phyloP scores from a whole-genome alignment of 257 asterid genomes.

The Verbena officinalis region DNA sequence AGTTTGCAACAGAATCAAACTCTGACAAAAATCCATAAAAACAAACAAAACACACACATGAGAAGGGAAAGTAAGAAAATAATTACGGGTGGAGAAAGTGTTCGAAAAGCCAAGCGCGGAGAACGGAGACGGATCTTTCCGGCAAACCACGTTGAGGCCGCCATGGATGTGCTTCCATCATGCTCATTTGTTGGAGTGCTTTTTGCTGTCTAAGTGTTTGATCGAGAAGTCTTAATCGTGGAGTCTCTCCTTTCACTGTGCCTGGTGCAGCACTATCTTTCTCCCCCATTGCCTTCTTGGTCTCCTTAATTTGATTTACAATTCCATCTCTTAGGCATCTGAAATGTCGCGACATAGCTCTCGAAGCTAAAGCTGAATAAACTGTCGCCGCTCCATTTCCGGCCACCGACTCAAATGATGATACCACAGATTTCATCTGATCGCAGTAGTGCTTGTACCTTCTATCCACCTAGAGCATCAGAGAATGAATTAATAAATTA shows the following conservation, averaged over 20 bases:
- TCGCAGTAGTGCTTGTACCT: slow-evolving; percentile 89
- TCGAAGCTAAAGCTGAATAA: slow-evolving; percentile 68
- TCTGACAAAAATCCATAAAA: not conserved
- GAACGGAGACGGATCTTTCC: slow-evolving; percentile 72
- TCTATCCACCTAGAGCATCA: slow-evolving; percentile 66
- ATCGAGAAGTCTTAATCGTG: slow-evolving; percentile 68
- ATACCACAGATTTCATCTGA: slow-evolving; percentile 73
- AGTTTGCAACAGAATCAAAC: slow-evolving; percentile 38
- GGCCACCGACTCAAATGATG: slow-evolving; percentile 75
- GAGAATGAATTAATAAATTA: not conserved
- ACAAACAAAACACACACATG: slow-evolving; percentile 21
- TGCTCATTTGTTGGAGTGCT: slow-evolving; percentile 72
- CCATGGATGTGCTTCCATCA: slow-evolving; percentile 93
- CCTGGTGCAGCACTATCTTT: slow-evolving; percentile 59
- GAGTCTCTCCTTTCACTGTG: slow-evolving; percentile 73
- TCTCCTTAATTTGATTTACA: slow-evolving; percentile 53
- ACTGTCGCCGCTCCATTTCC: slow-evolving; percentile 75
- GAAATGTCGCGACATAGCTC: slow-evolving; percentile 91
- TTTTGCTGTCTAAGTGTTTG: slow-evolving; percentile 81
- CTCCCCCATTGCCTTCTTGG: slow-evolving; percentile 71
- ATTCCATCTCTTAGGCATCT: slow-evolving; percentile 76
- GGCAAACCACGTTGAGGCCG: slow-evolving; percentile 89
- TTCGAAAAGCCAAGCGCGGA: slow-evolving; percentile 94
- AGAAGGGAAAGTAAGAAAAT: not conserved
- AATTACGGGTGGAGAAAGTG: slow-evolving; percentile 95